Conservation (phyloP, 352 stramenopile genomes). For the Globisporangium paroecandrum region DNA sequence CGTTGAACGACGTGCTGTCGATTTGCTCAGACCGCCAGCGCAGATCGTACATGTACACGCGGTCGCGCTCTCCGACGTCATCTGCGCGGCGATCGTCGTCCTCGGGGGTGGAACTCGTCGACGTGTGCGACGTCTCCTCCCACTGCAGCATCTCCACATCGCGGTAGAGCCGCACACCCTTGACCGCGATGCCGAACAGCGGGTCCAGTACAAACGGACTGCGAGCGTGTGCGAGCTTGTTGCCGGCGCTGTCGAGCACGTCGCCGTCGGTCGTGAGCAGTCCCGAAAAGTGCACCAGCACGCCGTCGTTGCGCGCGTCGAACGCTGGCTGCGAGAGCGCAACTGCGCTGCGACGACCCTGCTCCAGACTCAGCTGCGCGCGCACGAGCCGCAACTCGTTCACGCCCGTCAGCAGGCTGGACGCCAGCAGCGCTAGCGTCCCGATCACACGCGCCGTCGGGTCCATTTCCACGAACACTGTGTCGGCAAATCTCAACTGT, state of each 20-base stretch:
- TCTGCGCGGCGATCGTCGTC: constrained; percentile 39
- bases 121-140: constrained; percentile 71
- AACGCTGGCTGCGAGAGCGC: constrained; percentile 24
- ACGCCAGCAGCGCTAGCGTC: constrained; percentile 41
- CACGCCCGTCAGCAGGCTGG: constrained; percentile 45
- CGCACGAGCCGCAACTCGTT: constrained; percentile 55
- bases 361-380: constrained; percentile 44
- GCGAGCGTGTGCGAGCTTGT: constrained; percentile 25
- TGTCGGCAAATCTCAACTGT: not conserved
- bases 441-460: constrained; percentile 43
- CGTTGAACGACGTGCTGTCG: constrained; percentile 56
- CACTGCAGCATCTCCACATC: constrained; percentile 81
- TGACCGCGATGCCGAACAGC: constrained; percentile 55
- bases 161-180: constrained; percentile 61
- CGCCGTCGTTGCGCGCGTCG: constrained; percentile 23
- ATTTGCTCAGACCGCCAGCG: constrained; percentile 47
- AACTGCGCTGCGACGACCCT: constrained; percentile 34
- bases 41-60: constrained; percentile 74
- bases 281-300: constrained; percentile 43
- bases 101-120: constrained; percentile 32
- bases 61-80: constrained; percentile 46
- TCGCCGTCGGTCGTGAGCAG: constrained; percentile 40
- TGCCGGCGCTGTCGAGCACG: constrained; percentile 17
- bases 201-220: constrained; percentile 56
- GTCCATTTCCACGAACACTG: constrained; percentile 18